A percentile compares a stretch with the other conserved stretches of the same genome.
These are phyloP conservation scores for Phytopythium delawarense DNA, from an alignment of 352 stramenopile species.

Conservation along the genomic window DNA sequence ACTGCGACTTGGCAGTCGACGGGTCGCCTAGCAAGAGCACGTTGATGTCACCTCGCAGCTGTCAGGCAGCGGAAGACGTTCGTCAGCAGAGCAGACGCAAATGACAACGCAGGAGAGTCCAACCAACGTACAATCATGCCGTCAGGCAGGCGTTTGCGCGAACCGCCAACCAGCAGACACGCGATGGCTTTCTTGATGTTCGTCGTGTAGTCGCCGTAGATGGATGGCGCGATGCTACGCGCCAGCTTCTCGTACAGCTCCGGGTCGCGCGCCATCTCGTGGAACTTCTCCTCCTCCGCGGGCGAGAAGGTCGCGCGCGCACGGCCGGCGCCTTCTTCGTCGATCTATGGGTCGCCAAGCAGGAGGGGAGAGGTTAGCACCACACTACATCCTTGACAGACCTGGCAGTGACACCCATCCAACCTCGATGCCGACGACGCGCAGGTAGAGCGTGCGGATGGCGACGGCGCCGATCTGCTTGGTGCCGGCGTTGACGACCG, in stretches of 20 bases:
- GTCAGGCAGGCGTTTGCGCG: slow-evolving; percentile 92
- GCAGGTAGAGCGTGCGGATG: slow-evolving; percentile 94
- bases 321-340: slow-evolving; percentile 90
- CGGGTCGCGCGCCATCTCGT: slow-evolving; percentile 84
- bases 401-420: background rate
- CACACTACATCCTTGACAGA: too few species aligned
- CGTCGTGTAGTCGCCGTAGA: slow-evolving; percentile 95
- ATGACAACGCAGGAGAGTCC: background rate
- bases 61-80: background rate
- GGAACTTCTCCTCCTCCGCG: slow-evolving; percentile 97
- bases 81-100: background rate
- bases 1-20: slow-evolving; percentile 97
- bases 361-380: background rate
- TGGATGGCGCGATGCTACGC: slow-evolving; percentile 90
- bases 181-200: slow-evolving; percentile 98
- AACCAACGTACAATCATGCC: slow-evolving; percentile 85
- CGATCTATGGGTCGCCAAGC: slow-evolving; percentile 35
- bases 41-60: slow-evolving; percentile 97
- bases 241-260: slow-evolving; percentile 94
- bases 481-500: slow-evolving; percentile 84
- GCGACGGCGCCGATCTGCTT: slow-evolving; percentile 78
- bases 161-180: slow-evolving; percentile 94
- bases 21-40: slow-evolving; percentile 97
- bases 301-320: slow-evolving; percentile 92
- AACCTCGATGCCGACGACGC: slow-evolving; percentile 94